These are phyloP conservation scores for Aspergillus affinis DNA, from an alignment of 495 filamentous ascomycete genomes.

Conservation along the genomic window DNA sequence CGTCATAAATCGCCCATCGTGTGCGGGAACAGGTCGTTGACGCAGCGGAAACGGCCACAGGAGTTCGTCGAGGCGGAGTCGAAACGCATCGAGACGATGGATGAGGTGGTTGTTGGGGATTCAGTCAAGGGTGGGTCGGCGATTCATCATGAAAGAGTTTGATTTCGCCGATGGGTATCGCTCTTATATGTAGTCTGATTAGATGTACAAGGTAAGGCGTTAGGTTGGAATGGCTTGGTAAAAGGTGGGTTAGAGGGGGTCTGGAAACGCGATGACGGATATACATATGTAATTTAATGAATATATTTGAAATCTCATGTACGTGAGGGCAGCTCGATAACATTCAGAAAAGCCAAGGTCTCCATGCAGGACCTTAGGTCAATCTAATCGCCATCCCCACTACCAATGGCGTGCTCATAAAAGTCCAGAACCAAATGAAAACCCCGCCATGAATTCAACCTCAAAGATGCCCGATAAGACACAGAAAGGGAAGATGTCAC, in stretches of 20 bases:
- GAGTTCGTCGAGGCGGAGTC: background rate
- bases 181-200: too few relatives aligned
- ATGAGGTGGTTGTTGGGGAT: background rate
- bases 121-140: background rate
- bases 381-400: background rate
- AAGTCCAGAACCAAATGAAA: background rate
- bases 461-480: background rate
- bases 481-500: background rate
- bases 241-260: too few relatives aligned
- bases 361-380: background rate
- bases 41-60: background rate
- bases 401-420: constrained; percentile 1
- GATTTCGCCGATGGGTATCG: background rate
- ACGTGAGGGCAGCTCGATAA: too few relatives aligned
- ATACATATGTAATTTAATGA: too few relatives aligned
- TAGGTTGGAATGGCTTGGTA: too few relatives aligned
- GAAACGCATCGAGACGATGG: background rate
- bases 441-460: background rate
- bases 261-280: too few relatives aligned
- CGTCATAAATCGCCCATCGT: background rate
- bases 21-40: background rate
- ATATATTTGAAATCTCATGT: too few relatives aligned
- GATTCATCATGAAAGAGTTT: background rate
- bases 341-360: too few relatives aligned
- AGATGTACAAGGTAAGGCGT: too few relatives aligned